Base-by-base conservation (phyloP, 2,329 filamentous ascomycete genomes). In the Talaromyces rugulosus region DNA sequence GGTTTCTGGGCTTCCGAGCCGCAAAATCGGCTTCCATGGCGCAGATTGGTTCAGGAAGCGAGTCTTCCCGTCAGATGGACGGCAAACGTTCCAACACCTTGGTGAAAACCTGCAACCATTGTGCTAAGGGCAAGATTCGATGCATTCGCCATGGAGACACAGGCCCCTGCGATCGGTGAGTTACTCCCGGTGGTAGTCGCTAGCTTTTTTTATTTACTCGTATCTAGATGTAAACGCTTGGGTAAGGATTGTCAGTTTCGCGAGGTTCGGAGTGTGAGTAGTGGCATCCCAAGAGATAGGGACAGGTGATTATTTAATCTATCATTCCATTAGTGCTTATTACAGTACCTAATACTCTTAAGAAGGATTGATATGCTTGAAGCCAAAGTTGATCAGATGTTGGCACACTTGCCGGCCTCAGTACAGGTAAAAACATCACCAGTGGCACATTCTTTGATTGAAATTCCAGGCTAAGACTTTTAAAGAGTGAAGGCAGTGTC, bases 161-260 rank as follows among this genome's bases (percentile, higher is more conserved):
- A 18, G 40, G 36, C 7, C 16, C 53, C 2, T 69, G 66, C 52
- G 61, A 63, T 33, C 59, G 68, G 67, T 69, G 58, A 30, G 56
- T 23, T 30, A 1, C 4, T 18, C n/a, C 5, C n/a, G 5, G 5
- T 40, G 36, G 1, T 40, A n/a, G 36, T 14, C 7, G 36, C 16
- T n/a, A 40, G 30, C 23, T 40, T 40, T 16, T 11, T 28, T 34
- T n/a, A 4, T 11, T 5, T 33, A n/a, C 7, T 5, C 36, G 14
- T 40, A n/a, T 40, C 36, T 40, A 76, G 75, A 63, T 78, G 75
- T 53, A 66, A 67, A 31, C 73, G 76, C n/a, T 65, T 77, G 34
- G 68, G 70, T 23, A 75, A 75, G 59, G 67, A 73, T 53, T 78
- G 75, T 5, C 71, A 74, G 30, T 72, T 67, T 47, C 58, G 76